Base-by-base conservation (phyloP, 192 early-diverging fungal genomes). In the Allomyces macrogynus region DNA sequence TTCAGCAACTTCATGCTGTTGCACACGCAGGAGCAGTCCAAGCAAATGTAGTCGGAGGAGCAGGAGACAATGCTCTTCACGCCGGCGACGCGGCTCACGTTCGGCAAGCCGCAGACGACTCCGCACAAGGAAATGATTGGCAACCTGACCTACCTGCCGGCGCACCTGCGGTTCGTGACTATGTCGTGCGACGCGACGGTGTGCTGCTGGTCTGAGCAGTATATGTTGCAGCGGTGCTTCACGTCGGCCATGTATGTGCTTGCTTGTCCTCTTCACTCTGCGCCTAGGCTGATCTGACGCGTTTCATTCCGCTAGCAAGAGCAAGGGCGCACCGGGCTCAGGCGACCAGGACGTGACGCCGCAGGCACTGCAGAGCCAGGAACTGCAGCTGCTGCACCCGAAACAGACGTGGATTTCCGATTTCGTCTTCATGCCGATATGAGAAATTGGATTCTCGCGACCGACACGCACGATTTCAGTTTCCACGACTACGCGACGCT, bases 1-100 rank as follows among this genome's bases (percentile, higher is more conserved):
- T 83, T 83, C 69, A 72, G 73, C 64, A 75, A 79, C 11, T 83
- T 75, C 64, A 78, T 83, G 74, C 70, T 83, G 22, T 61, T 77
- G 20, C 68, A 75, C 23, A 75, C 73, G 14, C 76, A 83, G 61
- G 70, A 73, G 32, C 73, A 78, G 62, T 71, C 67, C 43, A 63
- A 63, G 61, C 81, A 81, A 79, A 60, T 32, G 8, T 77, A 81
- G 64, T 75, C 71, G 62, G 71, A 68, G 32, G 49, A 57, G 49
- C 49, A 57, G 49, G 72, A 71, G 54, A 75, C 70, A 40, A 63
- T 44, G 23, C 67, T 76, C 23, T 78, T 76, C 68, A 16, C 27
- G n/a, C 20, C 49, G 63, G 25, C 40, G 54, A 68, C 66, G 24
- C 65, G 65, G 24, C 65, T 61, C 18, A 62, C 70, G 67, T 60